Evolutionary conservation across 1,284 basidiomycete species (phyloP).

Genomic region (Cryptococcus deneoformans): DNA sequence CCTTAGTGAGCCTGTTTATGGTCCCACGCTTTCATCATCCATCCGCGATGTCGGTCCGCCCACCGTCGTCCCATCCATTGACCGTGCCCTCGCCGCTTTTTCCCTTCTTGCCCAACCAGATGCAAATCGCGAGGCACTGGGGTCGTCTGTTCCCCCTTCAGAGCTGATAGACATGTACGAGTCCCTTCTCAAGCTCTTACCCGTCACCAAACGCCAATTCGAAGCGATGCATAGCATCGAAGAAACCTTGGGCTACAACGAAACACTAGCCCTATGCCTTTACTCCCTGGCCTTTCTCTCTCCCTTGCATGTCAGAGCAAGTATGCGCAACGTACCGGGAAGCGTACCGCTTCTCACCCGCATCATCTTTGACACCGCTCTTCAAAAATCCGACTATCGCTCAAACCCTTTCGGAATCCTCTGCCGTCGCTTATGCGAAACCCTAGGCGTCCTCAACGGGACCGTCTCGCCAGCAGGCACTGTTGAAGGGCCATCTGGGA

Average conservation of each 20-base stretch:
- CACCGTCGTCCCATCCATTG: conserved; percentile 34
- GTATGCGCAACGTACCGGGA: conserved; percentile 58
- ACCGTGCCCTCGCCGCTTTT: conserved; percentile 72
- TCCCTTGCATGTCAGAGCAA: conserved; percentile 66
- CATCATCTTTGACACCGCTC: conserved; percentile 47
- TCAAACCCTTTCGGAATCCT: conserved; percentile 60
- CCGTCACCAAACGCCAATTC: conserved; percentile 73
- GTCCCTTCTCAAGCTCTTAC: conserved; percentile 74
- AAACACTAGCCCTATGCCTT: conserved; percentile 72
- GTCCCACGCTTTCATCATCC: conserved; percentile 16
- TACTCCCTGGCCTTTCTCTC: conserved; percentile 86
- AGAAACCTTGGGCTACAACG: conserved; percentile 71
- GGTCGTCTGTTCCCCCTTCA: conserved; percentile 58
- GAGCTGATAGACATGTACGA: conserved; percentile 65
- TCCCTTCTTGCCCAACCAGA: conserved; percentile 73
- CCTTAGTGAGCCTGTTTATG: conserved; percentile 55
- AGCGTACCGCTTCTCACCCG: conserved; percentile 48
- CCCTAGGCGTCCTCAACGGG: conserved; percentile 79
- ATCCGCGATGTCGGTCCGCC: conserved; percentile 25
- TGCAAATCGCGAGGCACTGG: conserved; percentile 70
- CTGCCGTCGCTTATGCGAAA: conserved; percentile 74
- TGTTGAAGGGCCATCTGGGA: conserved; percentile 55
- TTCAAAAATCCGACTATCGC: conserved; percentile 52
- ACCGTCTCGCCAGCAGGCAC: conserved; percentile 29
- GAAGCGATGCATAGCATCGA: conserved; percentile 57